These are phyloP conservation scores for Fusarium chuoi DNA, from an alignment of 2,329 filamentous ascomycete genomes.

Conservation along the genomic window DNA sequence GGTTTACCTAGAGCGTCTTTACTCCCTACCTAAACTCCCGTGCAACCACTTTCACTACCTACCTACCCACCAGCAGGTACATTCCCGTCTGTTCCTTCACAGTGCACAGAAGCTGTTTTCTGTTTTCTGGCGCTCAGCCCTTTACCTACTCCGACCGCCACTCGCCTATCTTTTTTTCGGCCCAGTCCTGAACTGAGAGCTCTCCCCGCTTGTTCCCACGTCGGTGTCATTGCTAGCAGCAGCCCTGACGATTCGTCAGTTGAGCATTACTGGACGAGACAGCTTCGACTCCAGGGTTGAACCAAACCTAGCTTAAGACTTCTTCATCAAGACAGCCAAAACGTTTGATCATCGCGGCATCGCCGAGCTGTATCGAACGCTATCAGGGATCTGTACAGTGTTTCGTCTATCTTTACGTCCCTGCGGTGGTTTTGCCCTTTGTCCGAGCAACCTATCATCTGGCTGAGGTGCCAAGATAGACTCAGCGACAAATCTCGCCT, in stretches of 20 bases:
- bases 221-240: slow-evolving; percentile 15
- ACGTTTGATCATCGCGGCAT: slow-evolving; percentile 18
- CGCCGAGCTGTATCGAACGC: slow-evolving; percentile 19
- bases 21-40: not conserved
- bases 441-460: slow-evolving; percentile 24
- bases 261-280: slow-evolving; percentile 4
- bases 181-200: slow-evolving; percentile 9
- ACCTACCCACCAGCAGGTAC: not conserved
- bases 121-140: slow-evolving; percentile 22
- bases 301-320: slow-evolving; percentile 21
- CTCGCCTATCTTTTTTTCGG: slow-evolving; percentile 34
- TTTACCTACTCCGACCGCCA: slow-evolving; percentile 26
- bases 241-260: slow-evolving; percentile 14
- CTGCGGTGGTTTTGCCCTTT: slow-evolving; percentile 18
- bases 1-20: slow-evolving; percentile 11
- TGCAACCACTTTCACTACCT: slow-evolving; percentile 12
- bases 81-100: slow-evolving; percentile 24
- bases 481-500: slow-evolving; percentile 29
- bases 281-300: slow-evolving; percentile 7
- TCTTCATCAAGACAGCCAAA: slow-evolving; percentile 17
- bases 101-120: slow-evolving; percentile 23
- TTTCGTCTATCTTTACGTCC: slow-evolving; percentile 21
- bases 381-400: slow-evolving; percentile 2
- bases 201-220: slow-evolving; percentile 36
- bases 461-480: slow-evolving; percentile 20